Evolutionary conservation across 2,329 filamentous ascomycete genomes (phyloP).

Genomic region (Pestalotiopsis fici): DNA sequence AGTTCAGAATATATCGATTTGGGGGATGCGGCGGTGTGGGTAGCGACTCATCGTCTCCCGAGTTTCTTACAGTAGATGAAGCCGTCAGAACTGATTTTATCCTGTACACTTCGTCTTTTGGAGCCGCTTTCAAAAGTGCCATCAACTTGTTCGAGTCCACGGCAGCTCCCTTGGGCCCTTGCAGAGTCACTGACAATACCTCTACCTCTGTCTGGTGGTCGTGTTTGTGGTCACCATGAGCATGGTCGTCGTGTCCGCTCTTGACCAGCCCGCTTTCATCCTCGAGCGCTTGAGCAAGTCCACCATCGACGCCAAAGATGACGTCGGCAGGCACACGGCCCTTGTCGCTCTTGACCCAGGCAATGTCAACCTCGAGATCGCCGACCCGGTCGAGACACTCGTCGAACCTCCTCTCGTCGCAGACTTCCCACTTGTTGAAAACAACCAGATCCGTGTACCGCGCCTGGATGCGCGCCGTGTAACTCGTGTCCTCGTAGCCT

Average conservation of each 20-base stretch:
- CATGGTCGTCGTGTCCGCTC: conserved; percentile 39
- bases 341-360: conserved; percentile 82
- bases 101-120: conserved; percentile 92
- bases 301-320: conserved; percentile 85
- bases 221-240: conserved; percentile 45
- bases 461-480: conserved; percentile 86
- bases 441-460: conserved; percentile 88
- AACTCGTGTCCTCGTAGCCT: conserved; percentile 88
- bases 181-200: conserved; percentile 79
- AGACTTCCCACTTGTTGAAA: conserved; percentile 89
- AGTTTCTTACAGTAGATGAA: conserved; percentile 45
- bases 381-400: conserved; percentile 76
- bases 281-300: conserved; percentile 62
- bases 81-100: conserved; percentile 75
- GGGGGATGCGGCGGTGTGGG: conserved; percentile 27
- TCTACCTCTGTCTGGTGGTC: conserved; percentile 86
- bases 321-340: conserved; percentile 79
- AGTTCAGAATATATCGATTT: conserved; percentile 85
- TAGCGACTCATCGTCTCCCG: conserved; percentile 46
- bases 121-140: conserved; percentile 68
- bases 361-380: conserved; percentile 77
- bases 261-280: conserved; percentile 38
- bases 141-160: conserved; percentile 65
- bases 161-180: conserved; percentile 36
- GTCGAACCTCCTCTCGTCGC: conserved; percentile 74